A percentile compares a stretch with the other conserved stretches of the same genome.
Evolutionary conservation across 805 yeast genomes (phyloP).

Genomic region (Candida ortonii): DNA sequence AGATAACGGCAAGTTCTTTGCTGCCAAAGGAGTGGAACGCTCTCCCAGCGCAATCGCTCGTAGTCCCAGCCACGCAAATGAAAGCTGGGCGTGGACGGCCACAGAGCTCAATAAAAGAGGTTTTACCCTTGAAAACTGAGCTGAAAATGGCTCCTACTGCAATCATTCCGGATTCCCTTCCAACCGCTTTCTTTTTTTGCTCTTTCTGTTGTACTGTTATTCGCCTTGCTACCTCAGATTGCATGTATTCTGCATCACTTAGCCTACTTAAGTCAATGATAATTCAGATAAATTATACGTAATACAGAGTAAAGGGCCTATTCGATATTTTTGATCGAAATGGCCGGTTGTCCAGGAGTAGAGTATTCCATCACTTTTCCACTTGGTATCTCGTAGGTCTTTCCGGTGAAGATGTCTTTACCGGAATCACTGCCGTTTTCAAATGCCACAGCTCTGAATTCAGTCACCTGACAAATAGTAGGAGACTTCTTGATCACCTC

Average conservation of each 20-base stretch:
- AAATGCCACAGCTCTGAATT: slow-evolving; percentile 59
- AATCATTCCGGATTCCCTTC: slow-evolving; percentile 7
- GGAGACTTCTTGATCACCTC: slow-evolving; percentile 63
- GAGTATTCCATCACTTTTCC: slow-evolving; percentile 77
- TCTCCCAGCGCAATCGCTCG: slow-evolving; percentile 58
- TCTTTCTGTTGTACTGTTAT: too few relatives aligned
- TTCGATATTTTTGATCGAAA: slow-evolving; percentile 61
- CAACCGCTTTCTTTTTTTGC: slow-evolving; percentile 6
- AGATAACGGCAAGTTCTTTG: slow-evolving; percentile 69
- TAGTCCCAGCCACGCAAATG: slow-evolving; percentile 57
- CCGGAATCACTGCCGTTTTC: slow-evolving; percentile 64
- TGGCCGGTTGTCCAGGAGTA: slow-evolving; percentile 92
- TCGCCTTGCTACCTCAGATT: slow-evolving; percentile 1
- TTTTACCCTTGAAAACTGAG: slow-evolving; percentile 20
- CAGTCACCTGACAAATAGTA: slow-evolving; percentile 52
- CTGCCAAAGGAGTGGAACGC: slow-evolving; percentile 55
- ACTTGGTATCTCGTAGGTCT: slow-evolving; percentile 59
- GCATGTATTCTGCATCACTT: too few relatives aligned
- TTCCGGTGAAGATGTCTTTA: slow-evolving; percentile 63
- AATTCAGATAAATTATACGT: too few relatives aligned
- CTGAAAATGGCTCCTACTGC: too few relatives aligned
- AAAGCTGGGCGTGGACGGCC: slow-evolving; percentile 80
- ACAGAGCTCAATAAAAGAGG: slow-evolving; percentile 57
- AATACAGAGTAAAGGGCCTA: background rate
- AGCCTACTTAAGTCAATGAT: too few relatives aligned